Base-by-base conservation (phyloP, 2,329 filamentous ascomycete species). In the Triangularia setosa region DNA sequence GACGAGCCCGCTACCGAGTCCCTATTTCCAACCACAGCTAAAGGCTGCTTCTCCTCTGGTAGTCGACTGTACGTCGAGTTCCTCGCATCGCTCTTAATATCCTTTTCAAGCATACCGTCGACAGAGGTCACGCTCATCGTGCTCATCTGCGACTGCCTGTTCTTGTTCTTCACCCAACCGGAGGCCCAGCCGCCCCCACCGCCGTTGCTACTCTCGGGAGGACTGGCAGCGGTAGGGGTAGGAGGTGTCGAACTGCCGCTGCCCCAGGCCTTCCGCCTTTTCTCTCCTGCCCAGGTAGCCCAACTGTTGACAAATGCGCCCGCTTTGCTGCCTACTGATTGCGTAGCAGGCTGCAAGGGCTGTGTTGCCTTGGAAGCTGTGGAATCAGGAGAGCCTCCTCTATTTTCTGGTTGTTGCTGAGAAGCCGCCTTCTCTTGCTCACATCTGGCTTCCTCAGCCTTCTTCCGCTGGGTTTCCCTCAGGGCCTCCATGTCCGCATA, bases 401-500 rank as follows among this genome's bases (percentile, higher is more conserved):
- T n/a, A 9, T 55, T 27, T 55, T 28, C 23, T 25, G 52, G 30
- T 18, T 60, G 33, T 14, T 66, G 64, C 68, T 64, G 48, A 48
- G 40, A n/a, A 25, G 14, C 21, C 11, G 52, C 23, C 35, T 44
- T 44, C 18, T 63, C 61, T 30, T 71, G 69, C 30, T 68, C 67
- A 54, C 65, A 52, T 68, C 79, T 79, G 57, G 79, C 76, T 72
- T 90, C 83, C 65, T 90, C 87, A 4, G 83, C 79, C 59, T 82
- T 81, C 71, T 85, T 87, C 63, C 86, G 81, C 75, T 93, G 90
- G 16, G 86, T 84, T 77, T 93, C 91, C 14, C 91, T 84, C 78
- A 92, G 85, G 2, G 86, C 80, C 76, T 98, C 94, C 78, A 98
- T 91, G 71, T 98, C 94, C 0, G 92, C 86, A 82, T 96, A 98